These are phyloP conservation scores for Penicillium psychrofluorescens DNA, from an alignment of 495 filamentous ascomycete genomes.

Conservation along the genomic window DNA sequence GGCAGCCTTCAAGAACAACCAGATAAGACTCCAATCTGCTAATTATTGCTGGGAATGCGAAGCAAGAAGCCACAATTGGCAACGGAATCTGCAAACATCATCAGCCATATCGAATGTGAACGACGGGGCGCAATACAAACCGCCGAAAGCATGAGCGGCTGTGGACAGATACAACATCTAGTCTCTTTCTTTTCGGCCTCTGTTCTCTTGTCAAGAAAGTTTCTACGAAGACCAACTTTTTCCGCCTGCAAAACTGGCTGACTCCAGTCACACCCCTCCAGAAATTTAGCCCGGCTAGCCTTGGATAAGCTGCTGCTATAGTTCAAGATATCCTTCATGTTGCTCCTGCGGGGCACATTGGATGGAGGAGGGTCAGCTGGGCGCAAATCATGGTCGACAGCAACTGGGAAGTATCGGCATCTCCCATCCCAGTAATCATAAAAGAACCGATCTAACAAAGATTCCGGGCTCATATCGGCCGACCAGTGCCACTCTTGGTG, in stretches of 20 bases:
- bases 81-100: slow-evolving; percentile 49
- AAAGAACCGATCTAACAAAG: slow-evolving; percentile 59
- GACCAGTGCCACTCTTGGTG: slow-evolving; percentile 49
- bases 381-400: slow-evolving; percentile 27
- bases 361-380: slow-evolving; percentile 49
- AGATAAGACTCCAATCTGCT: slow-evolving; percentile 75
- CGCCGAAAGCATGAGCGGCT: slow-evolving; percentile 64
- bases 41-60: slow-evolving; percentile 77
- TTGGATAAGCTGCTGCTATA: slow-evolving; percentile 55
- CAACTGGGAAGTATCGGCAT: slow-evolving; percentile 40
- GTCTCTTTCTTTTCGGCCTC: slow-evolving; percentile 42
- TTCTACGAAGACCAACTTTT: slow-evolving; percentile 65
- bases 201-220: slow-evolving; percentile 62
- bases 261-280: slow-evolving; percentile 41
- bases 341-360: slow-evolving; percentile 37
- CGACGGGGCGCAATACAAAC: slow-evolving; percentile 39
- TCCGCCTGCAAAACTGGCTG: slow-evolving; percentile 78
- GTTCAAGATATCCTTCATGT: slow-evolving; percentile 56
- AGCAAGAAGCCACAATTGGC: slow-evolving; percentile 53
- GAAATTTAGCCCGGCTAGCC: slow-evolving; percentile 37
- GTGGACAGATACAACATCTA: slow-evolving; percentile 44
- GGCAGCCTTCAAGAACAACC: slow-evolving; percentile 67
- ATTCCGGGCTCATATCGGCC: slow-evolving; percentile 43
- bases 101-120: no score
- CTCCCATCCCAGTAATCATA: slow-evolving; percentile 68